A percentile compares a stretch with the other conserved stretches of the same genome.
These are phyloP conservation scores for Polychaeton citri DNA, from an alignment of 2,329 filamentous ascomycete species.

Conservation along the genomic window DNA sequence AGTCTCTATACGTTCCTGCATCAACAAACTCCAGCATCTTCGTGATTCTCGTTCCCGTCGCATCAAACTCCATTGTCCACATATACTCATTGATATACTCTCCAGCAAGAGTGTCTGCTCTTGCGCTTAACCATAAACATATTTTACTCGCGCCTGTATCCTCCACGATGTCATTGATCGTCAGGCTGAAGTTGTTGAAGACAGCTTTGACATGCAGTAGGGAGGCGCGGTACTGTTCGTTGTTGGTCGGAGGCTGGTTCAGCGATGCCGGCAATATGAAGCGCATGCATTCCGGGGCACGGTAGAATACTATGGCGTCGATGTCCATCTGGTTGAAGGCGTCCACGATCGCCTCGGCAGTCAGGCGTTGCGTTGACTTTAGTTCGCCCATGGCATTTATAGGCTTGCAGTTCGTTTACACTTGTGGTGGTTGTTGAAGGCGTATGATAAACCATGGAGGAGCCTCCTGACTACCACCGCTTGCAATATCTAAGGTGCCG, in stretches of 20 bases:
- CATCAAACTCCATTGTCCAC: no score
- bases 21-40: no score
- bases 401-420: no score
- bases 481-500: no score
- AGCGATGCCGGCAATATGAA: constrained; percentile 18
- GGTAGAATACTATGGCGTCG: constrained; percentile 15
- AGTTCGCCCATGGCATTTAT: no score
- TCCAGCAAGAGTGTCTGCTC: constrained; percentile 18
- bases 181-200: constrained; percentile 20
- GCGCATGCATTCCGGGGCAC: constrained; percentile 16
- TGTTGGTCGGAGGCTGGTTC: constrained; percentile 7
- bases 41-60: no score
- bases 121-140: constrained; percentile 20
- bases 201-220: constrained; percentile 15
- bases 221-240: constrained; percentile 15
- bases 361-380: constrained; percentile 14
- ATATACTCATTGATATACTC: no score
- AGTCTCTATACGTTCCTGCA: no score
- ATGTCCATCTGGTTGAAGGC: constrained; percentile 22
- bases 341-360: constrained; percentile 16
- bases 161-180: constrained; percentile 20
- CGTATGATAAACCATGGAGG: no score
- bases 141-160: constrained; percentile 15
- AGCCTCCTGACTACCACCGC: no score
- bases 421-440: no score